These are phyloP conservation scores for Areca catechu DNA, from an alignment of 176 grass and related monocot species.

Conservation along the genomic window DNA sequence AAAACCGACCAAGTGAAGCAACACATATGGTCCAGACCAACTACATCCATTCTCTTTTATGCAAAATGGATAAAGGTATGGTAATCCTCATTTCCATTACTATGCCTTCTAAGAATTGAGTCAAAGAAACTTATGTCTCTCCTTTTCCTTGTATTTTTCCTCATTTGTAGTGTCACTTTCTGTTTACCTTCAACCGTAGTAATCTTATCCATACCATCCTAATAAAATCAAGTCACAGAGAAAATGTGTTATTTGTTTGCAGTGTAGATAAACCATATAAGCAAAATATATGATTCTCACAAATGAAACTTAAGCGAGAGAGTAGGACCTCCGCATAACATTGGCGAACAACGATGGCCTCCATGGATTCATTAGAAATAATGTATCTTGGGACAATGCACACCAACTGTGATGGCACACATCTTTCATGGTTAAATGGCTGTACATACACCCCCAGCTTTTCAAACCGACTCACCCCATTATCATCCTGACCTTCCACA, in stretches of 20 bases:
- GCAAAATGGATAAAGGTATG: constrained; percentile 66
- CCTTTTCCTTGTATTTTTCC: constrained; percentile 43
- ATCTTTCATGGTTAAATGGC: constrained; percentile 24
- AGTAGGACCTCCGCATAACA: constrained; percentile 58
- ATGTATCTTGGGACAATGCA: constrained; percentile 69
- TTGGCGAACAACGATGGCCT: constrained; percentile 55
- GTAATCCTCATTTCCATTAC: constrained; percentile 52
- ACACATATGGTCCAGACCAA: constrained; percentile 72
- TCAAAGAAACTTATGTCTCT: constrained; percentile 50
- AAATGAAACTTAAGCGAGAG: background rate
- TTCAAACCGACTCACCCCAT: constrained; percentile 29
- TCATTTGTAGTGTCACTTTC: constrained; percentile 46
- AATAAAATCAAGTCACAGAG: constrained; percentile 2
- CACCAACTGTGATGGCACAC: constrained; percentile 55
- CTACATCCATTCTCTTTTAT: constrained; percentile 42
- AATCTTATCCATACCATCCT: constrained; percentile 51
- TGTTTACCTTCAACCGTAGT: constrained; percentile 47
- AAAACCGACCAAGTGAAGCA: constrained; percentile 66
- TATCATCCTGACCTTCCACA: constrained; percentile 48
- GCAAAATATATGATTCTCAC: too few relatives aligned
- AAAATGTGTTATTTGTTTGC: too few relatives aligned
- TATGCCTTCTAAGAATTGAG: constrained; percentile 62
- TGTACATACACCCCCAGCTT: constrained; percentile 58
- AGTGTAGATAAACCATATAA: too few relatives aligned
- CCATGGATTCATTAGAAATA: constrained; percentile 56